Percentiles rank a stretch among this genome's conserved stretches.
These are phyloP conservation scores for Termitomyces eurrhizus DNA, from an alignment of 768 basidiomycete species.

Conservation along the genomic window DNA sequence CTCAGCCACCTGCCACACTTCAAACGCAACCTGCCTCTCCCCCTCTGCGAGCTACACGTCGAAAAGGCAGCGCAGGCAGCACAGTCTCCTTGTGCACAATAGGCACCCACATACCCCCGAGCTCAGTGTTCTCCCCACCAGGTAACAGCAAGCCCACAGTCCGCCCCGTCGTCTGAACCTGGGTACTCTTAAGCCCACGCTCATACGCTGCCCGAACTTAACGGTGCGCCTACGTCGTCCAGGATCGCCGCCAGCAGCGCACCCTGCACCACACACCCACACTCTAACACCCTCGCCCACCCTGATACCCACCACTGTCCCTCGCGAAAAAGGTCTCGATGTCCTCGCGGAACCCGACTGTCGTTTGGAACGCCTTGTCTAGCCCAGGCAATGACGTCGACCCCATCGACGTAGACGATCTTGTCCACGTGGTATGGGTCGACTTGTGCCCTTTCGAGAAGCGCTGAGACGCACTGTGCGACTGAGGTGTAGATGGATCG, in stretches of 20 bases:
- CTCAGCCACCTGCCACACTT: constrained; percentile 78
- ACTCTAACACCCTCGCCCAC: constrained; percentile 68
- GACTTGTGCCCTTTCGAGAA: no score
- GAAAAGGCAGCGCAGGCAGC: constrained; percentile 61
- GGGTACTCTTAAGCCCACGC: no score
- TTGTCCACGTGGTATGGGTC: no score
- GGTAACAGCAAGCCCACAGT: constrained; percentile 71
- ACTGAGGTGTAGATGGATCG: no score
- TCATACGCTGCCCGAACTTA: no score
- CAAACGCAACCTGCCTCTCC: constrained; percentile 50
- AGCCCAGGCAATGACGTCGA: no score
- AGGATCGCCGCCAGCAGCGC: constrained; percentile 50
- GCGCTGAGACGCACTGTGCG: no score
- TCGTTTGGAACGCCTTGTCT: no score
- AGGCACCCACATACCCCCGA: constrained; percentile 43
- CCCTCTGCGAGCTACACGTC: constrained; percentile 46
- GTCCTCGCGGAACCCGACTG: no score
- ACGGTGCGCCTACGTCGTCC: constrained; percentile 40
- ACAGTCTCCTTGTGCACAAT: constrained; percentile 18
- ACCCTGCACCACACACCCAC: constrained; percentile 77
- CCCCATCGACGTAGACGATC: no score
- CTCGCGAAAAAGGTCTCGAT: no score
- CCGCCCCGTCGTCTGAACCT: no score
- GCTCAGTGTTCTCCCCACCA: constrained; percentile 32
- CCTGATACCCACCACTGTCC: constrained; percentile 72